Base-by-base conservation (phyloP, 192 early-diverging fungal genomes). In the Ramicandelaber brevisporus region DNA sequence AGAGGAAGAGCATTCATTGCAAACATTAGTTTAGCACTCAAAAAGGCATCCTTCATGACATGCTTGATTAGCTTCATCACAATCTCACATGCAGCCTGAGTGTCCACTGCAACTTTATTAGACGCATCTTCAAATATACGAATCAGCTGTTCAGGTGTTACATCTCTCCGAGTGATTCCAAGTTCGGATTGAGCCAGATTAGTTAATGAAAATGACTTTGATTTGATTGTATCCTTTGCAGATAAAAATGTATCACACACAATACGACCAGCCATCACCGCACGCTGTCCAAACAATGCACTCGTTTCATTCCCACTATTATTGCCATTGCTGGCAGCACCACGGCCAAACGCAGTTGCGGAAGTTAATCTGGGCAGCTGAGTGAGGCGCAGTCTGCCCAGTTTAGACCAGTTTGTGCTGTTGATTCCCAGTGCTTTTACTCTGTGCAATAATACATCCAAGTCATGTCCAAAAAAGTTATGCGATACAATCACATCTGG, bases 401-500 rank as follows among this genome's bases (percentile, higher is more conserved):
- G 48, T 27, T 59, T 59, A 6, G 78, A 79, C 95, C 95, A 99
- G 18, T 69, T 53, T n/a, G n/a, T n/a, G n/a, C n/a, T n/a, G 20
- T 65, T 61, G 5, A 63, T 63, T 3, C 67, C 70, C 15, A 66
- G 55, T n/a, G 47, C 58, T 34, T 81, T 84, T 78, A 96, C 80
- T 14, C 95, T 77, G 41, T 88, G 79, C 26, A 96, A 48, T 1
- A 99, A 52, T 5, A 96, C 73, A 36, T 87, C 85, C 17, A 99
- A 55, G 41, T 83, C 81, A 42, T 92, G 89, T 7, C 87, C 88
- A 34, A 81, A 62, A 56, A 99, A 83, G 36, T 95, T 95, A 59
- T 99, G 95, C 10, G 88, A 83, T 5, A 89, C 75, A 33, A 99
- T 50, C 0, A 99, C 55, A 52, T 99, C 95, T 0, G 95, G 88